These are phyloP conservation scores for Clarireedia paspali DNA, from an alignment of 2,329 filamentous ascomycete genomes.

Conservation along the genomic window DNA sequence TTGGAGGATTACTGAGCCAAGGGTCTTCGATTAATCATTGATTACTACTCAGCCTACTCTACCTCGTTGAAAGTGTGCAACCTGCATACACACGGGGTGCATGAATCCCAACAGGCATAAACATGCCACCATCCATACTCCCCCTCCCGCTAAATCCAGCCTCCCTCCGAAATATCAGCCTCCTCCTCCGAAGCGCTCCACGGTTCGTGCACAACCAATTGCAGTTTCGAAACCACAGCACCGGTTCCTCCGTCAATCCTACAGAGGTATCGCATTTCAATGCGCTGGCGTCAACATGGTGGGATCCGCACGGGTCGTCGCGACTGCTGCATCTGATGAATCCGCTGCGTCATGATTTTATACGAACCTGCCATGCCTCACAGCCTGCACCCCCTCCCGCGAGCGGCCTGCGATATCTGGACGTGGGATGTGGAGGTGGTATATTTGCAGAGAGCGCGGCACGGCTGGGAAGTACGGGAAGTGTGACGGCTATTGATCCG, in stretches of 20 bases:
- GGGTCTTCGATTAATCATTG: not conserved
- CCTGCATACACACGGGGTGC: not conserved
- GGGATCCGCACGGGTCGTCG: conserved; percentile 90
- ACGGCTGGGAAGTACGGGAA: conserved; percentile 52
- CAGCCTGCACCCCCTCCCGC: conserved; percentile 35
- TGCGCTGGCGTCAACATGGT: conserved; percentile 87
- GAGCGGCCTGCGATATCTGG: conserved; percentile 62
- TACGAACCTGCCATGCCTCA: conserved; percentile 60
- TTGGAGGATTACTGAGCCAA: not conserved
- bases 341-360: conserved; percentile 89
- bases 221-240: conserved; percentile 5
- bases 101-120: not conserved
- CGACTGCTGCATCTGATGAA: conserved; percentile 97
- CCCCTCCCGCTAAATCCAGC: conserved; percentile 18
- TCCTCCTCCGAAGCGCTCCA: conserved; percentile 27
- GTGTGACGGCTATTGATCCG: conserved; percentile 72
- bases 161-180: conserved; percentile 25
- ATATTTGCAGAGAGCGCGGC: conserved; percentile 91
- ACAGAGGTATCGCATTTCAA: conserved; percentile 93
- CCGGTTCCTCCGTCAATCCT: conserved; percentile 67
- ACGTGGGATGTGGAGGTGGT: conserved; percentile 91
- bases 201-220: conserved; percentile 27
- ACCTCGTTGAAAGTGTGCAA: not conserved
- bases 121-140: conserved; percentile 5
- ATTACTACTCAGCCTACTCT: not conserved